Percentiles rank a stretch among this genome's conserved stretches.
These are phyloP conservation scores for Hirsutella thompsonii DNA, from an alignment of 2,329 filamentous ascomycete genomes.

Conservation along the genomic window DNA sequence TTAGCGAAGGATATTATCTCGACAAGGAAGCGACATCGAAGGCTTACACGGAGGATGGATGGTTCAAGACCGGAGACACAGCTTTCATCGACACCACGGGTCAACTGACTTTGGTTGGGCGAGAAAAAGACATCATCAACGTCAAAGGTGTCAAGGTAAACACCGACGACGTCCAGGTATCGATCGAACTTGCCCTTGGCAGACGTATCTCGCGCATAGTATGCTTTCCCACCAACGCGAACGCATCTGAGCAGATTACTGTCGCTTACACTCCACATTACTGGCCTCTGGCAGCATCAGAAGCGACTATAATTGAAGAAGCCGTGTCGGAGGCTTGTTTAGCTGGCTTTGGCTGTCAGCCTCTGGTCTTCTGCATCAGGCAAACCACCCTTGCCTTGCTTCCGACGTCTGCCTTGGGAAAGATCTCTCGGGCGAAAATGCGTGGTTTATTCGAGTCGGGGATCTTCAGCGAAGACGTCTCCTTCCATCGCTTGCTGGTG, in stretches of 20 bases:
- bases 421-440: conserved; percentile 24
- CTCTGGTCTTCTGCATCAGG: conserved; percentile 1
- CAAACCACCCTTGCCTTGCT: neutral
- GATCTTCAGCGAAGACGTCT: neutral
- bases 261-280: conserved; percentile 19
- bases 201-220: conserved; percentile 9
- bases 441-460: conserved; percentile 5
- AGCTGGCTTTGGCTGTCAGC: neutral
- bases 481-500: no score
- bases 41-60: no score
- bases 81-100: no score
- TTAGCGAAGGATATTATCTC: no score
- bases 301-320: neutral
- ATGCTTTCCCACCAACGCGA: conserved; percentile 20
- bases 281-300: neutral
- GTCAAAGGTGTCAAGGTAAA: conserved; percentile 32
- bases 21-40: no score
- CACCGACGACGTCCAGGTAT: conserved; percentile 22
- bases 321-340: conserved; percentile 1
- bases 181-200: conserved; percentile 19
- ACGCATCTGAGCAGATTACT: conserved; percentile 23
- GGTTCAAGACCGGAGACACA: no score
- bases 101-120: no score
- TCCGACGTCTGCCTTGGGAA: conserved; percentile 21
- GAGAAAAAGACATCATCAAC: neutral